phyloP scores from a whole-genome alignment of 2,329 filamentous ascomycete genomes.

The Thermoascus crustaceus region DNA sequence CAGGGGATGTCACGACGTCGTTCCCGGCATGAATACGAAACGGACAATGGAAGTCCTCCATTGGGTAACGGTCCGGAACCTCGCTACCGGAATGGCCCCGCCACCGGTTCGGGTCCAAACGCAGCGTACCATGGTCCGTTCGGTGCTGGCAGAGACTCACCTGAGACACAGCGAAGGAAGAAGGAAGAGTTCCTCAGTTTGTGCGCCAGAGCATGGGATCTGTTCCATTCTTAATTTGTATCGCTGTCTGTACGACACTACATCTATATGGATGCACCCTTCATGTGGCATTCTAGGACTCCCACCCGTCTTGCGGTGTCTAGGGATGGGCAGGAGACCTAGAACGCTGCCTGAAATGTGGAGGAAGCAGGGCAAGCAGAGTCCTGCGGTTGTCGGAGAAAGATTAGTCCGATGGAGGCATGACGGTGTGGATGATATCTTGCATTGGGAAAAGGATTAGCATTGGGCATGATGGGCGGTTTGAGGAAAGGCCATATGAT shows the following conservation, averaged over 20 bases:
- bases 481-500: not conserved
- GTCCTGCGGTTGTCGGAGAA: too few relatives aligned
- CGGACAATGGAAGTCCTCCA: constrained; percentile 76
- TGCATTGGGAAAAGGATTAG: constrained; percentile 2
- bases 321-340: not conserved
- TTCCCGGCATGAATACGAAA: constrained; percentile 80
- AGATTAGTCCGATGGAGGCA: too few relatives aligned
- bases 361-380: too few relatives aligned
- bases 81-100: constrained; percentile 30
- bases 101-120: constrained; percentile 17
- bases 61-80: constrained; percentile 62
- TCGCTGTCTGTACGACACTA: too few relatives aligned
- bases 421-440: not conserved
- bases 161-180: constrained; percentile 75
- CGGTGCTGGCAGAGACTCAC: constrained; percentile 72
- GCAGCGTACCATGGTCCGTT: constrained; percentile 59
- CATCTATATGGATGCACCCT: too few relatives aligned
- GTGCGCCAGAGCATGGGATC: constrained; percentile 87
- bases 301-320: not conserved
- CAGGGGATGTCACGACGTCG: constrained; percentile 53
- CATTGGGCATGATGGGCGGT: not conserved
- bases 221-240: constrained; percentile 71
- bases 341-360: not conserved
- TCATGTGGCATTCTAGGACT: not conserved
- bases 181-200: constrained; percentile 84